Evolutionary conservation across 164 flowering plant genomes (phyloP).

Genomic region (Liriodendron chinense): DNA sequence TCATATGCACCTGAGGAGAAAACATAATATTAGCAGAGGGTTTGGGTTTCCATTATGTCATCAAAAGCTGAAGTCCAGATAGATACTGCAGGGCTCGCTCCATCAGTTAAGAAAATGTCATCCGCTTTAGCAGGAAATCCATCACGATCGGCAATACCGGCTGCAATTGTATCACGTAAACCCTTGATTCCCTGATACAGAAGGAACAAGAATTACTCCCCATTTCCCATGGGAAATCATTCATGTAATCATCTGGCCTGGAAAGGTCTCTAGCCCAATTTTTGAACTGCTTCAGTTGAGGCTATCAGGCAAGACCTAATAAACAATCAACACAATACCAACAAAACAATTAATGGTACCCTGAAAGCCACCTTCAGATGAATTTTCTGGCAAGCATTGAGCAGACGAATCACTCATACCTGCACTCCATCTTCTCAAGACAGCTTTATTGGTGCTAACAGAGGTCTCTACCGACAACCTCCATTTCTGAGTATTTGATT

Average conservation of each 20-base stretch:
- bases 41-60: background rate
- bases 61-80: background rate
- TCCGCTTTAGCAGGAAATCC: slow-evolving; percentile 86
- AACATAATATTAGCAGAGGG: background rate
- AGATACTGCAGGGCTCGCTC: slow-evolving; percentile 94
- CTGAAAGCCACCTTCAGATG: no score
- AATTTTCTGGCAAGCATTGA: no score
- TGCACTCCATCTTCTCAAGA: no score
- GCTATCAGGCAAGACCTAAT: no score
- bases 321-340: no score
- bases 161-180: slow-evolving; percentile 85
- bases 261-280: no score
- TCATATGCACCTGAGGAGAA: slow-evolving; percentile 81
- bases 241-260: background rate
- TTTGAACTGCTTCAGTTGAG: no score
- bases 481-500: slow-evolving; percentile 41
- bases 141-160: slow-evolving; percentile 96
- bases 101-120: slow-evolving; percentile 96
- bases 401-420: no score
- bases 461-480: no score
- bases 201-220: background rate
- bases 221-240: background rate
- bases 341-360: no score
- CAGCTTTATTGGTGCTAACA: no score
- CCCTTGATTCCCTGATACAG: slow-evolving; percentile 80